These are phyloP conservation scores for Cicer chorassanicum DNA, from an alignment of 306 rosid species.

Conservation along the genomic window DNA sequence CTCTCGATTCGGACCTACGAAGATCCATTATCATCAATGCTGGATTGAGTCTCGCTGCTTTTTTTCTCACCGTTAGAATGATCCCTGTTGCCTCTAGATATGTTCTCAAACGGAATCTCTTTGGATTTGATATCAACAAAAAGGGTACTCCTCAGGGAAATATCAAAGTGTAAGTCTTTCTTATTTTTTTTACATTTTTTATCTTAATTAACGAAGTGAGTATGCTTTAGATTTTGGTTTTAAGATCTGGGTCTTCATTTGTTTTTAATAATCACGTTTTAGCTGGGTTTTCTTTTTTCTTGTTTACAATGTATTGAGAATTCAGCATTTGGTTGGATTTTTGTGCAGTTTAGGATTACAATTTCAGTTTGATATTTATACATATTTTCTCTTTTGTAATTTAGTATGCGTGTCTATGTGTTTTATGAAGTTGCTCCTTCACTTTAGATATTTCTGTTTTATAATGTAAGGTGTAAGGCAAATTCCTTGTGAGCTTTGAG, in stretches of 20 bases:
- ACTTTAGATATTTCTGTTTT: neutral
- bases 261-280: neutral
- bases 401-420: slow-evolving; percentile 7
- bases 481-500: slow-evolving; percentile 9
- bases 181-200: neutral
- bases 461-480: slow-evolving; percentile 12
- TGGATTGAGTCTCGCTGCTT: slow-evolving; percentile 64
- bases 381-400: neutral
- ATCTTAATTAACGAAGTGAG: neutral
- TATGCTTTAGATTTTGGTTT: slow-evolving; percentile 37
- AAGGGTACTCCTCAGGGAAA: slow-evolving; percentile 83
- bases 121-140: slow-evolving; percentile 91
- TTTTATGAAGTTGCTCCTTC: slow-evolving; percentile 13
- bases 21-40: slow-evolving; percentile 84
- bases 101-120: slow-evolving; percentile 71
- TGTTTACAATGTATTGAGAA: neutral
- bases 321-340: slow-evolving; percentile 33
- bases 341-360: neutral
- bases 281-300: neutral
- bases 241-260: neutral
- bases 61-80: slow-evolving; percentile 65
- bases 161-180: slow-evolving; percentile 76
- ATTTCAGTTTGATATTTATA: neutral
- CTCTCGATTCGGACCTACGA: slow-evolving; percentile 61
- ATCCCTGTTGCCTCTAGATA: slow-evolving; percentile 89